Base-by-base conservation (phyloP, 345 rosid species). In the Anastatica hierochuntica region DNA sequence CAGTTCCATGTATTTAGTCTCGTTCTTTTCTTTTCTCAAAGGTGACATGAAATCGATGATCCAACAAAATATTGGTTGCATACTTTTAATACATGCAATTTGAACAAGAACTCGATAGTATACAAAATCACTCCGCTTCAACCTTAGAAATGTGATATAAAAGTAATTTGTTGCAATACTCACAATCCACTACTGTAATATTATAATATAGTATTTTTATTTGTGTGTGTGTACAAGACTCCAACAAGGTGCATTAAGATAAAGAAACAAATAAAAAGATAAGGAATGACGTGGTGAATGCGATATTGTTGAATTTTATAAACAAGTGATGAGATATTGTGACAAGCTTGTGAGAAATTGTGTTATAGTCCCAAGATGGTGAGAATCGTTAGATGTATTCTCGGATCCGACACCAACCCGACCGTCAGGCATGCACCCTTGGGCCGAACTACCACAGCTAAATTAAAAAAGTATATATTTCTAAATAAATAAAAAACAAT, bases 401-500 rank as follows among this genome's bases (percentile, higher is more conserved):
- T 6, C n/a, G 62, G 72, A 77, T 78, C 88, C 75, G 75, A 76
- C 95, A 74, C 2, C 33, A 7, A 29, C 33, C n/a, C n/a, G n/a
- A 29, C 33, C 5, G 3, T 21, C 24, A 21, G 24, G 24, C n/a
- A 23, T 3, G 27, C 6, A 23, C 27, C 3, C 27, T 23, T 6
- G 3, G 27, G 27, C 27, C 27, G 27, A 23, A 23, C 27, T n/a
- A n/a, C n/a, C n/a, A n/a, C n/a, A n/a, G n/a, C n/a, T n/a, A n/a
- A n/a, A n/a, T n/a, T n/a, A n/a, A n/a, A n/a, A n/a, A n/a, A n/a
- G n/a, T n/a, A n/a, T n/a, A n/a, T n/a, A n/a, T n/a, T n/a, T 21
- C 33, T 29, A 7, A 31, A 31, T 11, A 9, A 31, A 11, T 9
- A 9, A 58, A 17, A n/a, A 16, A 8, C 31, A 14, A 39, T 52